Evolutionary conservation across 805 yeast species (phyloP).

Genomic region (Candida alai): DNA sequence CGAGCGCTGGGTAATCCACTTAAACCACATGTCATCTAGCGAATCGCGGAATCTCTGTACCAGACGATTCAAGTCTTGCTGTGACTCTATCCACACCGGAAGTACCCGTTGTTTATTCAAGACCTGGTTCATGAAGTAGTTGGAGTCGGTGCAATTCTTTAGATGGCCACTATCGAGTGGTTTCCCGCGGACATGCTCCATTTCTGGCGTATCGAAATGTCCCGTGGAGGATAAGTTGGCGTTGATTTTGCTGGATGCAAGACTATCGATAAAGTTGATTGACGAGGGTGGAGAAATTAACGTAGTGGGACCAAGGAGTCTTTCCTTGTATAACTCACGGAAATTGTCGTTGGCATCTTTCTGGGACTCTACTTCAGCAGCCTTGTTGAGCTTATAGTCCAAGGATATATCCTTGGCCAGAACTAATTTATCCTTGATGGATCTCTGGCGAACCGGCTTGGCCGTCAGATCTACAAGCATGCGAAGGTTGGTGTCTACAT

Average conservation of each 20-base stretch:
- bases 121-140: slow-evolving; percentile 75
- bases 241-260: slow-evolving; percentile 75
- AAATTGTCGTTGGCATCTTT: slow-evolving; percentile 46
- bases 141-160: slow-evolving; percentile 56
- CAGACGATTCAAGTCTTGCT: slow-evolving; percentile 61
- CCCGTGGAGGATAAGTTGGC: slow-evolving; percentile 65
- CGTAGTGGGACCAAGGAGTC: slow-evolving; percentile 55
- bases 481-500: slow-evolving; percentile 23
- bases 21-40: slow-evolving; percentile 39
- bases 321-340: slow-evolving; percentile 58
- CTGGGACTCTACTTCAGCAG: slow-evolving; percentile 8
- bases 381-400: slow-evolving; percentile 55
- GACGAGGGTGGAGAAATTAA: slow-evolving; percentile 39
- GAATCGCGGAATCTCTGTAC: slow-evolving; percentile 45
- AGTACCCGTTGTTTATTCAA: slow-evolving; percentile 69
- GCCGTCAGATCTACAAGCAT: slow-evolving; percentile 33
- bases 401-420: slow-evolving; percentile 62
- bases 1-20: slow-evolving; percentile 14
- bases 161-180: slow-evolving; percentile 52
- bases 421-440: slow-evolving; percentile 36
- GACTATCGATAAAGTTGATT: slow-evolving; percentile 52
- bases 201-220: slow-evolving; percentile 54
- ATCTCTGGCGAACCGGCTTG: slow-evolving; percentile 15
- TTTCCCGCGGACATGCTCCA: slow-evolving; percentile 52
- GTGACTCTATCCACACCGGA: slow-evolving; percentile 88